phyloP scores from a whole-genome alignment of 148 eudicot genomes.

The Mesembryanthemum crystallinum region DNA sequence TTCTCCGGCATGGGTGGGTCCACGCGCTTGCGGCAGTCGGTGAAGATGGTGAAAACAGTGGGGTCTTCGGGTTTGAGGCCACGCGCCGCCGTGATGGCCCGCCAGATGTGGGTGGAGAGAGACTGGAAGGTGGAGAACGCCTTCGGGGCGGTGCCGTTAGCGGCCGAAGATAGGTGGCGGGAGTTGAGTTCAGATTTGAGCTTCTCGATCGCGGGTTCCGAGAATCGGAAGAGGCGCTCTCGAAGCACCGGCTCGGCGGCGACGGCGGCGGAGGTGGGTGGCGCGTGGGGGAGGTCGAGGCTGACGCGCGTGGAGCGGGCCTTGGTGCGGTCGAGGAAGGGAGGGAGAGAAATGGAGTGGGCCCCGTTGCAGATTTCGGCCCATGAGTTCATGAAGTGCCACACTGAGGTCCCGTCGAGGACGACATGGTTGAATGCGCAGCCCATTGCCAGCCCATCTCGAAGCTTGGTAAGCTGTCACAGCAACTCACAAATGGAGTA shows the following conservation, averaged over 20 bases:
- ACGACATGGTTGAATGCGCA: slow-evolving; percentile 90
- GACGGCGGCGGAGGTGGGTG: slow-evolving; percentile 22
- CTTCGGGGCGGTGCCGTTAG: slow-evolving; percentile 23
- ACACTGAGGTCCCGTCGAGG: slow-evolving; percentile 87
- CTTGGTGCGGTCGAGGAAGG: slow-evolving; percentile 83
- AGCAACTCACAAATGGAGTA: too few species aligned
- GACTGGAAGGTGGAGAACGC: slow-evolving; percentile 84
- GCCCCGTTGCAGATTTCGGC: slow-evolving; percentile 67
- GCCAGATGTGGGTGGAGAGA: slow-evolving; percentile 84
- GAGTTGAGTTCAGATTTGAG: slow-evolving; percentile 59
- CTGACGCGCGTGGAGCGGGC: slow-evolving; percentile 77
- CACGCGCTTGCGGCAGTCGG: slow-evolving; percentile 78
- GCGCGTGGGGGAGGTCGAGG: slow-evolving; percentile 67
- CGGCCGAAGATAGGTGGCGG: not conserved
- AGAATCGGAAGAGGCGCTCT: slow-evolving; percentile 70
- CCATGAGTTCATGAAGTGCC: slow-evolving; percentile 99
- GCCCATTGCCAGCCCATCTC: slow-evolving; percentile 83
- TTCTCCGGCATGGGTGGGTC: slow-evolving; percentile 91
- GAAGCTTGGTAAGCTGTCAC: slow-evolving; percentile 72
- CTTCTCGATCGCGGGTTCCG: slow-evolving; percentile 59
- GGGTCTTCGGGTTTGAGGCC: slow-evolving; percentile 67
- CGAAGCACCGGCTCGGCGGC: slow-evolving; percentile 44
- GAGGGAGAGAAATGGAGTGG: slow-evolving; percentile 44
- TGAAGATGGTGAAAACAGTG: slow-evolving; percentile 82
- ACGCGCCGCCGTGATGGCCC: slow-evolving; percentile 72